Evolutionary conservation across 129 eudicot genomes (phyloP).

Genomic region (Lonicera japonica): DNA sequence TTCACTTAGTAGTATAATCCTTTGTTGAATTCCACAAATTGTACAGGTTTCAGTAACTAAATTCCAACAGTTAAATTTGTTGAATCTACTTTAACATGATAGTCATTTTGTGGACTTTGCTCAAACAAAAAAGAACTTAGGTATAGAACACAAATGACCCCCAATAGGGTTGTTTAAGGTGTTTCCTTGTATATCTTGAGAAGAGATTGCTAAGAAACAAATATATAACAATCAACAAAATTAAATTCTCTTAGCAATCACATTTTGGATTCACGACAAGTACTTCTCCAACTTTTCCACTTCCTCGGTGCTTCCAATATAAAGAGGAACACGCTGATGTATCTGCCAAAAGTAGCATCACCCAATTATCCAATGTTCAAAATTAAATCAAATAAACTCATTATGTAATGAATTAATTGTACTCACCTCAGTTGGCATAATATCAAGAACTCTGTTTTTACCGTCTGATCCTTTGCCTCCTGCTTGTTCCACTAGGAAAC

Average conservation of each 20-base stretch:
- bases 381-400: not conserved
- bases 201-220: not conserved
- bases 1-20: not conserved
- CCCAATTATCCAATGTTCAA: not conserved
- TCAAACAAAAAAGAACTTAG: not conserved
- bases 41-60: not conserved
- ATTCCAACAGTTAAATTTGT: not conserved
- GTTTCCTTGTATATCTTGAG: slow-evolving; percentile 5
- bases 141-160: slow-evolving; percentile 9
- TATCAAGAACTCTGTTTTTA: slow-evolving; percentile 72
- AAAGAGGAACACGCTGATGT: slow-evolving; percentile 90
- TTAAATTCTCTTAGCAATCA: slow-evolving; percentile 7
- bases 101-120: not conserved
- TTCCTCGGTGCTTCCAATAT: slow-evolving; percentile 85
- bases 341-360: slow-evolving; percentile 42
- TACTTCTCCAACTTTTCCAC: slow-evolving; percentile 91
- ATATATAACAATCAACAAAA: not conserved
- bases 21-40: not conserved
- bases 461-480: slow-evolving; percentile 99
- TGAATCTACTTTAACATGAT: not conserved
- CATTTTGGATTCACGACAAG: slow-evolving; percentile 35
- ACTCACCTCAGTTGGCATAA: slow-evolving; percentile 81
- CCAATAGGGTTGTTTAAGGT: slow-evolving; percentile 2
- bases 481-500: slow-evolving; percentile 92
- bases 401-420: too few species aligned